Evolutionary conservation across 169 alveolate species (phyloP), one percentile per base, ranked within the genome.

Genomic region (Cryptosporidium tyzzeri): DNA sequence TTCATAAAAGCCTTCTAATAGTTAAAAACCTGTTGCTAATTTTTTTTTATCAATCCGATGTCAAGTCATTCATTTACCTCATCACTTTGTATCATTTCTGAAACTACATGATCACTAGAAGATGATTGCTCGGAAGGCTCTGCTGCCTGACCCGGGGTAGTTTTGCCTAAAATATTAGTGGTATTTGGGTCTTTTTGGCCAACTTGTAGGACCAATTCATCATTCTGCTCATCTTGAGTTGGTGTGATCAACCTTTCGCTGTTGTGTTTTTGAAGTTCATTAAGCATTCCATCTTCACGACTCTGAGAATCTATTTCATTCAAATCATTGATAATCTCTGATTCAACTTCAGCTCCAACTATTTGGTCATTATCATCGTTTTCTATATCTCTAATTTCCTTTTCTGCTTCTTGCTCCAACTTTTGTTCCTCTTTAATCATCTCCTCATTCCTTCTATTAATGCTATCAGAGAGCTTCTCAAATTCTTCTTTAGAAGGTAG

Each of bases 401-500:
- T n/a, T 12, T 59, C 75, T 1, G 62, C 73, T 16, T 26, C 48
- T 21, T 44, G 41, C n/a, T 41, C 37, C 59, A 29, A 21, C 51
- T 39, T 21, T 14, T 48, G 29, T 8, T 44, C 31, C 44, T 80
- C 69, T 7, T 26, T 21, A 3, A 80, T 37, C 5, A 61, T 39
- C 53, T 23, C 55, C 33, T 59, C 51, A 6, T 62, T 45, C 48
- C 23, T 39, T 18, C 26, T 16, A 31, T 39, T 62, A 73, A 73
- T 73, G 21, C 5, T 37, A 37, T 59, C 61, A 3, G 71, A 44
- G 44, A 80, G 23, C 53, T 41, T n/a, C 8, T 80, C 37, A 65
- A 65, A 62, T 18, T 80, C 73, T 39, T 80, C 74, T 33, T 65
- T 80, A 2, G 89, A 80, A 1, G 73, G 75, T 41, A 62, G 29